phyloP scores from a whole-genome alignment of 495 filamentous ascomycete species.

The Penicillium parvum region DNA sequence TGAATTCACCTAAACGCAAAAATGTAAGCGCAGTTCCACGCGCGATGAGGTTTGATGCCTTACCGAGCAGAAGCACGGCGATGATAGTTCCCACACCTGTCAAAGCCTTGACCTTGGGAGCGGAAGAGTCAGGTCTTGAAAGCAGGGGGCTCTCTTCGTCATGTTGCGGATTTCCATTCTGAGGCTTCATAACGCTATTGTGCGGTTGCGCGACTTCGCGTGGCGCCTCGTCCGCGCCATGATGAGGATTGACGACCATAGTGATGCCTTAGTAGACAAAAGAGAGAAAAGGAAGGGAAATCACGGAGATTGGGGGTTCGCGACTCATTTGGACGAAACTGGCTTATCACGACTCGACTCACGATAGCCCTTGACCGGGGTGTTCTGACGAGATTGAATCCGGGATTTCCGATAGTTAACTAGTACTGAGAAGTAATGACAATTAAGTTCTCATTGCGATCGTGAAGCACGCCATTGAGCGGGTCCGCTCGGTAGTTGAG shows the following conservation, averaged over 20 bases:
- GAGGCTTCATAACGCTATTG: neutral
- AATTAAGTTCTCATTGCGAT: constrained; percentile 17
- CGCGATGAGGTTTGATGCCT: neutral
- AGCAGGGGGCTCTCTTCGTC: constrained; percentile 29
- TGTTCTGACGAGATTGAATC: constrained; percentile 5
- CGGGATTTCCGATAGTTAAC: neutral
- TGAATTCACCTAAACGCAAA: constrained; percentile 53
- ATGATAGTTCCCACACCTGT: constrained; percentile 31
- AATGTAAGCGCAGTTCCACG: neutral
- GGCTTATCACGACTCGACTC: neutral
- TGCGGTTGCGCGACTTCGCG: neutral
- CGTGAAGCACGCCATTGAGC: constrained; percentile 18
- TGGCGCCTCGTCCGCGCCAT: constrained; percentile 3
- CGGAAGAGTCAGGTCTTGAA: neutral
- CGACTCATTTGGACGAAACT: neutral
- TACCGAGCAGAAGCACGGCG: constrained; percentile 35
- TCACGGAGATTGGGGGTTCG: neutral
- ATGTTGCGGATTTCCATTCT: neutral
- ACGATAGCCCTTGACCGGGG: neutral
- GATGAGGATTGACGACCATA: constrained; percentile 6
- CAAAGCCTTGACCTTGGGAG: constrained; percentile 7
- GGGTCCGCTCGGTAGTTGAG: too few species aligned
- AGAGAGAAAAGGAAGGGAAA: neutral
- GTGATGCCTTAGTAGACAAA: neutral
- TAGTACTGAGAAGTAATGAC: neutral